Evolutionary conservation across 2,329 filamentous ascomycete species (phyloP), one percentile per base, ranked within the genome.

Genomic region (Cryphonectria nitschkei): DNA sequence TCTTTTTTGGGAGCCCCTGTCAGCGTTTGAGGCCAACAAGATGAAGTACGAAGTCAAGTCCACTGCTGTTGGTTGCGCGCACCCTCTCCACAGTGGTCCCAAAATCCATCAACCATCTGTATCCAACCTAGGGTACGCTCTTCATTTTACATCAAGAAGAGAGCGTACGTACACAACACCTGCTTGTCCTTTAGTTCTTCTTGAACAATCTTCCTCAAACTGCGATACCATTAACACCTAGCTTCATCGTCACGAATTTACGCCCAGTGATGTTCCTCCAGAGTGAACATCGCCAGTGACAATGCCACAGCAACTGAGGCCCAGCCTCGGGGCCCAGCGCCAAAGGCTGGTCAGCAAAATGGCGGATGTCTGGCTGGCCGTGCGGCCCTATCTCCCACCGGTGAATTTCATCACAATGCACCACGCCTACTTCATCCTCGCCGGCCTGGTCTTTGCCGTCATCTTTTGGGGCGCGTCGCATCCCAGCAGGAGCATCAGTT

Each of bases 371-470:
- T 68, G 71, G 66, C 37, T 66, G 2, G 39, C 66, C 63, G 26
- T 68, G 13, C 68, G 68, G 63, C 71, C 68, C 16, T 71, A 71
- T 8, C 73, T 84, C 43, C 83, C 83, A 11, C 81, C 83, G 1
- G 78, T 88, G 66, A 89, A 90, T 74, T 91, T 90, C 76, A 86
- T 90, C 74, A 88, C 87, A 0, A 76, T 92, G 32, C 90, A 92
- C 77, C 91, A 92, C 80, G 79, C 84, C 56, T 92, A 92, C 79
- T 92, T 92, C 77, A 82, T 91, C 71, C 66, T 79, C 8, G 85
- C 86, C 13, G 84, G 83, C 71, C 75, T 92, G 2, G 56, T 88
- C 43, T 81, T 83, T n/a, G 88, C 88, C 14, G 71, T 88, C 58
- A 83, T 92, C 63, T 90, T 92, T 76, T 92, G 84, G 84, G 84